Evolutionary conservation across 2,329 filamentous ascomycete species (phyloP).

Genomic region (Fusarium scirpi): DNA sequence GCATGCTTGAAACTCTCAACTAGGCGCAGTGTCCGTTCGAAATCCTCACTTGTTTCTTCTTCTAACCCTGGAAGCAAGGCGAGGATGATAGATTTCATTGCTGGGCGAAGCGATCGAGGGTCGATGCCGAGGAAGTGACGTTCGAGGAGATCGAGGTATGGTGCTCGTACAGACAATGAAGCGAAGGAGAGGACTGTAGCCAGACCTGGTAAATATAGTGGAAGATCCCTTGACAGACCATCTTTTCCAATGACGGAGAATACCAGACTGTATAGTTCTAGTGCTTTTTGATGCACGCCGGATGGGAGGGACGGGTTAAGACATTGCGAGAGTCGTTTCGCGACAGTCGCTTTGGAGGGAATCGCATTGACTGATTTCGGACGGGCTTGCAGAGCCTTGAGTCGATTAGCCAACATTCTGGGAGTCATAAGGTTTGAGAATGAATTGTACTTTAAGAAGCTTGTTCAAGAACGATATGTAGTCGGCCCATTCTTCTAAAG

Average conservation of each 20-base stretch:
- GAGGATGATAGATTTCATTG: slow-evolving; percentile 89
- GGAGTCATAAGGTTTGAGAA: neutral
- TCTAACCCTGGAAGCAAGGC: slow-evolving; percentile 92
- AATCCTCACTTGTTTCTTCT: slow-evolving; percentile 97
- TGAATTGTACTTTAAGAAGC: slow-evolving; percentile 78
- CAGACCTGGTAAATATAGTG: slow-evolving; percentile 89
- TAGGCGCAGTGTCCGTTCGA: slow-evolving; percentile 85
- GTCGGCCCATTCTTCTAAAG: slow-evolving; percentile 98
- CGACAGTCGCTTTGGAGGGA: slow-evolving; percentile 84
- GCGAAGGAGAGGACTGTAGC: slow-evolving; percentile 93
- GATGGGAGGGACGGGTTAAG: slow-evolving; percentile 93
- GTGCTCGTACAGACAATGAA: slow-evolving; percentile 87
- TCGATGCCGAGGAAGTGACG: slow-evolving; percentile 80
- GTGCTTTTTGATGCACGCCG: slow-evolving; percentile 95
- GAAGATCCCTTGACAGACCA: slow-evolving; percentile 82
- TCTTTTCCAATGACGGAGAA: slow-evolving; percentile 88
- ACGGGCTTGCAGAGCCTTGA: slow-evolving; percentile 86
- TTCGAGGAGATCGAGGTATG: slow-evolving; percentile 87
- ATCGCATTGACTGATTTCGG: slow-evolving; percentile 78
- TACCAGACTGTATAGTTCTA: slow-evolving; percentile 92
- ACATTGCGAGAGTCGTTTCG: slow-evolving; percentile 94
- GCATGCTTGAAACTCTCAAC: slow-evolving; percentile 81
- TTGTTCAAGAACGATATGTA: slow-evolving; percentile 97
- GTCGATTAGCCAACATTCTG: slow-evolving; percentile 4
- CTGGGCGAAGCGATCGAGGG: slow-evolving; percentile 79